A percentile compares a stretch with the other conserved stretches of the same genome.
Evolutionary conservation across 306 rosid genomes (phyloP).

Genomic region (Coriaria nepalensis): DNA sequence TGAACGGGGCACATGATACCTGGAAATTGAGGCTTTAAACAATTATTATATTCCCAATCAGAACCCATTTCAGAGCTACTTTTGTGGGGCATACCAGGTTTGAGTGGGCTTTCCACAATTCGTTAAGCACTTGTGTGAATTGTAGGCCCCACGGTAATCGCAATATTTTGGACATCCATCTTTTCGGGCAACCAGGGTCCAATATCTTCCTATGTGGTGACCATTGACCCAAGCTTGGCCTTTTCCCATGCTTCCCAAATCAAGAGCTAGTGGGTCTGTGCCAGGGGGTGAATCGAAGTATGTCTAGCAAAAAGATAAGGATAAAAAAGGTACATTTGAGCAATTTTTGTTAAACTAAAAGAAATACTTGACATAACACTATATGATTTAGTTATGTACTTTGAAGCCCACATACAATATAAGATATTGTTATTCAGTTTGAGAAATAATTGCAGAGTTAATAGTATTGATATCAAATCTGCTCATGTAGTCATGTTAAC

Average conservation of each 20-base stretch:
- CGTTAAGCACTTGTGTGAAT: slow-evolving; percentile 57
- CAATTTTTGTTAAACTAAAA: no score
- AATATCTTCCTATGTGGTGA: slow-evolving; percentile 91
- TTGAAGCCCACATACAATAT: no score
- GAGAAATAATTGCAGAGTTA: no score
- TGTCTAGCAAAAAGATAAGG: slow-evolving; percentile 41
- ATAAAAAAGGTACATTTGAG: no score
- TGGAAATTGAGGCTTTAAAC: slow-evolving; percentile 37
- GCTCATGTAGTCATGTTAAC: no score
- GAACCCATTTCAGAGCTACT: no score
- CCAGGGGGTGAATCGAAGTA: slow-evolving; percentile 73
- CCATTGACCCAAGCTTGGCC: slow-evolving; percentile 99
- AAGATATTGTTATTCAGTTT: no score
- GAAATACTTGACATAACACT: no score
- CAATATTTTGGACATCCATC: slow-evolving; percentile 60
- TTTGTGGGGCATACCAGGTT: slow-evolving; percentile 36
- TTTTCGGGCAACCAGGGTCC: slow-evolving; percentile 66
- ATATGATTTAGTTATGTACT: no score
- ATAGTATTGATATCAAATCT: no score
- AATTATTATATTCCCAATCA: no score
- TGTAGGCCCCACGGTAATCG: slow-evolving; percentile 75
- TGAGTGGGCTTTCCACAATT: slow-evolving; percentile 94
- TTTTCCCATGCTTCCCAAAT: slow-evolving; percentile 95
- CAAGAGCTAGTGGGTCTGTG: slow-evolving; percentile 66
- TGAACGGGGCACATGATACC: slow-evolving; percentile 89